Base-by-base conservation (phyloP, 169 alveolate species). In the Eimeria necatrix region DNA sequence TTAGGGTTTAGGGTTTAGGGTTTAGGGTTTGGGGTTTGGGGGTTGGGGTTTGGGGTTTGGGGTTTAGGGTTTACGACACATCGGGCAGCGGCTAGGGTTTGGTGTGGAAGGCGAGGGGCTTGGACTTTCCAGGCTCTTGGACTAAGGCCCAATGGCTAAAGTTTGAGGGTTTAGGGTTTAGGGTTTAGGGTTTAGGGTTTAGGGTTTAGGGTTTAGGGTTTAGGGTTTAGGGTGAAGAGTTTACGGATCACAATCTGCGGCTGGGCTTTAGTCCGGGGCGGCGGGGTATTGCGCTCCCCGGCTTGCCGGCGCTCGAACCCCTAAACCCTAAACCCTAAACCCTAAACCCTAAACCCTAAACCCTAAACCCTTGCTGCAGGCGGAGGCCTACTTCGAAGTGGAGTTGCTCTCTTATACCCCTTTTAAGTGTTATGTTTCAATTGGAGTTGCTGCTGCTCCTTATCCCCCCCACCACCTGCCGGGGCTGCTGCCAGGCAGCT, bases 371-470 rank as follows among this genome's bases (percentile, higher is more conserved):
- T 68, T 48, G 26, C 51, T 64, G 88, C 89, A 89, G 94, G 74
- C 94, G 6, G 94, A 89, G 94, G 74, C 73, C 53, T 89, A 89
- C 61, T 89, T 56, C 89, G 94, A 89, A 88, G 94, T 89, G 12
- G 94, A 89, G 83, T 41, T 89, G 32, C 60, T 89, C 22, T 89
- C 94, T 10, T 80, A 64, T 60, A 64, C 53, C 4, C 81, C 94
- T 7, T 80, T 56, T n/a, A 53, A 68, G 46, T 89, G 89, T 0
- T 60, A 73, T 78, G 73, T 89, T 68, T 18, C 71, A 18, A 80
- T 89, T 22, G 94, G 94, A 1, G 89, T 89, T 16, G 94, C 94
- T 53, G 76, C 94, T n/a, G 51, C 22, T 20, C 94, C 94, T 22
- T 89, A 56, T 51, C 94, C 94, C 6, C 94, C 74, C 10, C 53